Conservation (phyloP, 2,329 filamentous ascomycete species). For the Incumbomyces lentus region DNA sequence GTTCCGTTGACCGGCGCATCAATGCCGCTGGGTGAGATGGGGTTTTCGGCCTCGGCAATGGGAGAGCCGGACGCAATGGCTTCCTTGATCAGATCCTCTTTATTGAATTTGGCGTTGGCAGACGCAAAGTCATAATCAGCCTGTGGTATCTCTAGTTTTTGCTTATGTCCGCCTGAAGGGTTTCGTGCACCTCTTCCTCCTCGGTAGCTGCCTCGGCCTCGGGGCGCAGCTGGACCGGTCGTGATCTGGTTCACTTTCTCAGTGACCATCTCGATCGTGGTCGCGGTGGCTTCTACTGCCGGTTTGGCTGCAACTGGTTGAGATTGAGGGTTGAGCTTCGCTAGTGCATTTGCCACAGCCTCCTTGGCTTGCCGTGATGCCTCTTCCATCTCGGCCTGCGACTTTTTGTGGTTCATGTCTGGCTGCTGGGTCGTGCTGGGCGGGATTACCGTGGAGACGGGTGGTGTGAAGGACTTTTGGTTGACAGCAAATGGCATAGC, state of each 20-base stretch:
- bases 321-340: slow-evolving; percentile 30
- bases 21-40: neutral
- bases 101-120: slow-evolving; percentile 80
- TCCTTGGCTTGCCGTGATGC: slow-evolving; percentile 40
- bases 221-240: slow-evolving; percentile 28
- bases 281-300: neutral
- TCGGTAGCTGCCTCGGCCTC: slow-evolving; percentile 32
- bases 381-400: slow-evolving; percentile 32
- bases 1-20: slow-evolving; percentile 21
- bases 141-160: slow-evolving; percentile 77
- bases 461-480: slow-evolving; percentile 29
- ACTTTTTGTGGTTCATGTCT: slow-evolving; percentile 15
- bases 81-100: slow-evolving; percentile 79
- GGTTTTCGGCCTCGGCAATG: slow-evolving; percentile 27
- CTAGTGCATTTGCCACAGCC: slow-evolving; percentile 43
- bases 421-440: slow-evolving; percentile 18
- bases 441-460: slow-evolving; percentile 23
- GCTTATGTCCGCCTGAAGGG: slow-evolving; percentile 35
- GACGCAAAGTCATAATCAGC: slow-evolving; percentile 87
- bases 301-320: slow-evolving; percentile 24
- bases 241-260: slow-evolving; percentile 38
- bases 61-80: slow-evolving; percentile 71
- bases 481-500: slow-evolving; percentile 33
- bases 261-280: slow-evolving; percentile 32
- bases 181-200: slow-evolving; percentile 35